Evolutionary conservation across 768 basidiomycete genomes (phyloP).

Genomic region (Daedaleopsis nitida): DNA sequence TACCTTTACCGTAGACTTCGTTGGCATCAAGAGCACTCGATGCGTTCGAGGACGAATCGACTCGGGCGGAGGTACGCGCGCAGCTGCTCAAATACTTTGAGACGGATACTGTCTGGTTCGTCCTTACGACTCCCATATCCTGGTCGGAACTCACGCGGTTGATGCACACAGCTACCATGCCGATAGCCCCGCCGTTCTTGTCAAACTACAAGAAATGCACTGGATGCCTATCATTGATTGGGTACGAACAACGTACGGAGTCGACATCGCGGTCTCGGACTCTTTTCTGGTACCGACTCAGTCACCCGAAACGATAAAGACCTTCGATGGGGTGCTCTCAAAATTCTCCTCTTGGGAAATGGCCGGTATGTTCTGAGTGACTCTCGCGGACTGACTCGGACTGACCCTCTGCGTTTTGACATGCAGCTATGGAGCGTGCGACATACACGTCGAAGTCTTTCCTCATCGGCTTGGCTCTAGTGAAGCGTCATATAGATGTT

Average conservation of each 20-base stretch:
- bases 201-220: constrained; percentile 73
- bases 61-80: constrained; percentile 62
- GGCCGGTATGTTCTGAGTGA: constrained; percentile 64
- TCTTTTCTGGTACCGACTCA: constrained; percentile 76
- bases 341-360: constrained; percentile 82
- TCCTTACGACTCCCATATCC: constrained; percentile 1
- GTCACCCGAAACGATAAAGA: constrained; percentile 63
- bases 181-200: constrained; percentile 73
- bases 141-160: not conserved
- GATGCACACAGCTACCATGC: constrained; percentile 70
- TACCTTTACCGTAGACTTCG: constrained; percentile 86
- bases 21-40: constrained; percentile 90
- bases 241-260: constrained; percentile 64
- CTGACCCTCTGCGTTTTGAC: not conserved
- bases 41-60: constrained; percentile 56
- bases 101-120: constrained; percentile 91
- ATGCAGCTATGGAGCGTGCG: constrained; percentile 84
- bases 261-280: constrained; percentile 68
- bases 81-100: constrained; percentile 84
- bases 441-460: constrained; percentile 91
- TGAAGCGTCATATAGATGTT: constrained; percentile 71
- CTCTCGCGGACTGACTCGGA: not conserved
- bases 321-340: constrained; percentile 57
- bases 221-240: constrained; percentile 91
- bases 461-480: constrained; percentile 82